Conservation (phyloP, 495 filamentous ascomycete genomes). For the Penicillium crystallinum region DNA sequence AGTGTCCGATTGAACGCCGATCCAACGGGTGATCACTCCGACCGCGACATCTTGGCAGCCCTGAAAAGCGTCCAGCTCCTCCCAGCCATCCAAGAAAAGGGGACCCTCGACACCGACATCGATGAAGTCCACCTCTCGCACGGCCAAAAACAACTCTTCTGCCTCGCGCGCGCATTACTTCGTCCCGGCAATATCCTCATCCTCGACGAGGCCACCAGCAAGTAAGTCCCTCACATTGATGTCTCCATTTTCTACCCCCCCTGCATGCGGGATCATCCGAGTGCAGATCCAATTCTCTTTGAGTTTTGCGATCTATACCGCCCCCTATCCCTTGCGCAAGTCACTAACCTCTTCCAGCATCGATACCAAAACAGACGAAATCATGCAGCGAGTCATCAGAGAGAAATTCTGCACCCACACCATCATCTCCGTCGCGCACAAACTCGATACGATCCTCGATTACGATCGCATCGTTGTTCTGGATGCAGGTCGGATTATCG, state of each 20-base stretch:
- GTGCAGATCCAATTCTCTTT: neutral
- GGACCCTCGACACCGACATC: constrained; percentile 48
- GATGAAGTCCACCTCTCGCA: constrained; percentile 48
- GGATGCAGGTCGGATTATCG: constrained; percentile 41
- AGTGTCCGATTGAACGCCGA: constrained; percentile 48
- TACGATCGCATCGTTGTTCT: constrained; percentile 47
- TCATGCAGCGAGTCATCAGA: constrained; percentile 56
- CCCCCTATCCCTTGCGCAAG: constrained; percentile 1
- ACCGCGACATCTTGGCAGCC: constrained; percentile 38
- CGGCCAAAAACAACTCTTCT: constrained; percentile 62
- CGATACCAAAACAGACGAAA: constrained; percentile 50
- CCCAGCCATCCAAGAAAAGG: constrained; percentile 43
- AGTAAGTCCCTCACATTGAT: constrained; percentile 28
- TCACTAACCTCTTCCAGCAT: constrained; percentile 32
- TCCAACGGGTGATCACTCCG: constrained; percentile 25
- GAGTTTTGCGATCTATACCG: neutral
- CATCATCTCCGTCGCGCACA: constrained; percentile 58
- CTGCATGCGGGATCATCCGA: constrained; percentile 25
- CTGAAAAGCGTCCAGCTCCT: constrained; percentile 48
- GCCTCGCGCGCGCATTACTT: constrained; percentile 57
- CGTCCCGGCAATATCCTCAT: constrained; percentile 42
- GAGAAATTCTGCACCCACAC: constrained; percentile 54
- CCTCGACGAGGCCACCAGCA: constrained; percentile 51
- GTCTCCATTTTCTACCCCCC: constrained; percentile 5
- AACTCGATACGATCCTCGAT: constrained; percentile 54